Evolutionary conservation across 2,329 filamentous ascomycete species (phyloP).

Genomic region (Akanthomyces dipterigenus): DNA sequence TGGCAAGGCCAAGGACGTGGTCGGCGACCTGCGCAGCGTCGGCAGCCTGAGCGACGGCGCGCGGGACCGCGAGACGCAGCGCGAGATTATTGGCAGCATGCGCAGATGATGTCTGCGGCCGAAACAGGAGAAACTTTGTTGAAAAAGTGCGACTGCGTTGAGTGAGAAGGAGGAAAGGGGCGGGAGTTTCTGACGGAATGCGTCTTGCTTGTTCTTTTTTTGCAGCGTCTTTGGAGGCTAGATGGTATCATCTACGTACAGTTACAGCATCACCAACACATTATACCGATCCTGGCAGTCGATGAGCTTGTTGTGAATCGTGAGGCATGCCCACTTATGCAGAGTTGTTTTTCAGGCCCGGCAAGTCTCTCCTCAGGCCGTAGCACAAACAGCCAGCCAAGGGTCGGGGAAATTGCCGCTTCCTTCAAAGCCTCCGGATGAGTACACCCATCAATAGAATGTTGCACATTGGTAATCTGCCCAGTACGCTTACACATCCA

Average conservation of each 20-base stretch:
- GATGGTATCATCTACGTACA: not conserved
- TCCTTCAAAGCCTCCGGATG: no score
- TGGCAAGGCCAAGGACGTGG: slow-evolving; percentile 97
- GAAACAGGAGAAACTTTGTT: not conserved
- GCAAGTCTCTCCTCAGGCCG: no score
- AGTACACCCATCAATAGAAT: no score
- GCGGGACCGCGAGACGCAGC: slow-evolving; percentile 75
- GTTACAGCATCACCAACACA: not conserved
- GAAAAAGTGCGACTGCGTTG: no score
- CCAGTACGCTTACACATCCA: no score
- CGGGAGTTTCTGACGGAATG: not conserved
- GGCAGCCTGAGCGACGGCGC: slow-evolving; percentile 77
- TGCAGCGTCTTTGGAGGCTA: not conserved
- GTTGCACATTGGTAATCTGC: no score
- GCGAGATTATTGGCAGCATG: slow-evolving; percentile 74
- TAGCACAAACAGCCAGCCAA: no score
- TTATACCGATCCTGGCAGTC: not conserved
- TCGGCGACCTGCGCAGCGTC: slow-evolving; percentile 87
- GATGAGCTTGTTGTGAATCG: no score
- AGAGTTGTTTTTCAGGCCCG: no score
- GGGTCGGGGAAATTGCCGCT: no score
- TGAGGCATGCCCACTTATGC: no score
- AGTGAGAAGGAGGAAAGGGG: not conserved
- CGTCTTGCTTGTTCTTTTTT: not conserved
- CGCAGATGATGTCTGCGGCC: slow-evolving; percentile 26